These are phyloP conservation scores for Cokeromyces recurvatus DNA, from an alignment of 371 early-diverging fungal species.

Conservation along the genomic window DNA sequence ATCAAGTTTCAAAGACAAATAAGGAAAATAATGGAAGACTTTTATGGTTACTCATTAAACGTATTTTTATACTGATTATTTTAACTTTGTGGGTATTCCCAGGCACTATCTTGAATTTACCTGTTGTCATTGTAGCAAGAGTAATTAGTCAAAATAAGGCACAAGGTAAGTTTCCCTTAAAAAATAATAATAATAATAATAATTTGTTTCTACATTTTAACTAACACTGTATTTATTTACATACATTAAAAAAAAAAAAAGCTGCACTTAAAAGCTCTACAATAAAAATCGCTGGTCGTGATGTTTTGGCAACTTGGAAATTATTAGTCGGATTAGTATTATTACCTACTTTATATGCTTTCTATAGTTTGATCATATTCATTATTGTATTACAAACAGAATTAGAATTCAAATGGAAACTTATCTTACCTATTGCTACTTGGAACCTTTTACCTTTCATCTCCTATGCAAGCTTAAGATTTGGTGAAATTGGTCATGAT, in stretches of 20 bases:
- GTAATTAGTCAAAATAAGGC: conserved; percentile 73
- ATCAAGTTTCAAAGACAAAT: conserved; percentile 81
- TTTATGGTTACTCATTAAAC: conserved; percentile 54
- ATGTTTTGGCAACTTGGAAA: conserved; percentile 96
- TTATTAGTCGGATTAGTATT: conserved; percentile 72
- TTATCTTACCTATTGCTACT: conserved; percentile 38
- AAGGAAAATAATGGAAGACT: conserved; percentile 46
- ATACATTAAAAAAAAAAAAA: no score
- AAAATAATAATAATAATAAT: no score
- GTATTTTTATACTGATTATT: conserved; percentile 58
- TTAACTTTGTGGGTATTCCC: conserved; percentile 74
- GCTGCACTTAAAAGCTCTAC: conserved; percentile 82
- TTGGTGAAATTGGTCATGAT: conserved; percentile 84
- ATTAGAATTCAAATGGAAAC: conserved; percentile 24
- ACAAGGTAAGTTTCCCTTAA: conserved; percentile 55
- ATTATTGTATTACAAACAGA: conserved; percentile 33
- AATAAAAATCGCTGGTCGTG: conserved; percentile 89
- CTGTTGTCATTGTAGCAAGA: conserved; percentile 65
- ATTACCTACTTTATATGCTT: conserved; percentile 66
- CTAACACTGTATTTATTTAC: no score
- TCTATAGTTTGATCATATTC: conserved; percentile 61
- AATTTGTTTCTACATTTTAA: no score
- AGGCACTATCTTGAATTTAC: conserved; percentile 72
- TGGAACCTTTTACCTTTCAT: conserved; percentile 60
- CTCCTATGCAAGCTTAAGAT: conserved; percentile 75